phyloP scores from a whole-genome alignment of 106 monocot species.

The Agapanthus africanus region DNA sequence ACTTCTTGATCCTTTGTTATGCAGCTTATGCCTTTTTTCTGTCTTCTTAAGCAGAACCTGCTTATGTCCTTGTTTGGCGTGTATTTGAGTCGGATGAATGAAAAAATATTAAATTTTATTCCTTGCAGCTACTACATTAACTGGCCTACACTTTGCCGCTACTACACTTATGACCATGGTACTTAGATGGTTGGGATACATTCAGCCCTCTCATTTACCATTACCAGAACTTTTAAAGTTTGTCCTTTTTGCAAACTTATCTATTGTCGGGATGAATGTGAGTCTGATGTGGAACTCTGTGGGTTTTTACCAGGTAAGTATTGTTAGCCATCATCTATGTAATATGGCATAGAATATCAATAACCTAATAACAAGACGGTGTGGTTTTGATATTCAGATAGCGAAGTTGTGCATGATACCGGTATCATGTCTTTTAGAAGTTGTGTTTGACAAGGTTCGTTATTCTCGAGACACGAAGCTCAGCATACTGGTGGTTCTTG shows the following conservation, averaged over 20 bases:
- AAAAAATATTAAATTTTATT: too few relatives aligned
- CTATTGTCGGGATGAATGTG: constrained; percentile 38
- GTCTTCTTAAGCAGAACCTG: too few relatives aligned
- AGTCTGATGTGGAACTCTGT: constrained; percentile 36
- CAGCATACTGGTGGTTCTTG: constrained; percentile 63
- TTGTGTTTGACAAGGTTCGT: constrained; percentile 66
- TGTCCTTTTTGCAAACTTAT: constrained; percentile 57
- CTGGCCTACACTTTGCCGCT: constrained; percentile 59
- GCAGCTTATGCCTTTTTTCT: too few relatives aligned
- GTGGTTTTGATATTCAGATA: constrained; percentile 34
- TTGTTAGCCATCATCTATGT: neutral
- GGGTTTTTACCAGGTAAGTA: constrained; percentile 45
- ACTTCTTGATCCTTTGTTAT: too few relatives aligned
- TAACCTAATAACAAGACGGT: neutral
- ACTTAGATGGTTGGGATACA: constrained; percentile 46
- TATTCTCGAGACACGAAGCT: constrained; percentile 70
- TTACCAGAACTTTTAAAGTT: constrained; percentile 54
- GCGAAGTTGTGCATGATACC: constrained; percentile 75
- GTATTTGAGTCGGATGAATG: too few relatives aligned
- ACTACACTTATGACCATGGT: constrained; percentile 48
- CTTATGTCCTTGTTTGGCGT: too few relatives aligned
- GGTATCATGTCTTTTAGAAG: constrained; percentile 67
- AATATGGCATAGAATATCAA: neutral
- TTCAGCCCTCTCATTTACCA: constrained; percentile 56
- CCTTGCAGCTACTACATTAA: constrained; percentile 70